Base-by-base conservation (phyloP, 2,329 filamentous ascomycete genomes). In the Rutstroemia sp. region DNA sequence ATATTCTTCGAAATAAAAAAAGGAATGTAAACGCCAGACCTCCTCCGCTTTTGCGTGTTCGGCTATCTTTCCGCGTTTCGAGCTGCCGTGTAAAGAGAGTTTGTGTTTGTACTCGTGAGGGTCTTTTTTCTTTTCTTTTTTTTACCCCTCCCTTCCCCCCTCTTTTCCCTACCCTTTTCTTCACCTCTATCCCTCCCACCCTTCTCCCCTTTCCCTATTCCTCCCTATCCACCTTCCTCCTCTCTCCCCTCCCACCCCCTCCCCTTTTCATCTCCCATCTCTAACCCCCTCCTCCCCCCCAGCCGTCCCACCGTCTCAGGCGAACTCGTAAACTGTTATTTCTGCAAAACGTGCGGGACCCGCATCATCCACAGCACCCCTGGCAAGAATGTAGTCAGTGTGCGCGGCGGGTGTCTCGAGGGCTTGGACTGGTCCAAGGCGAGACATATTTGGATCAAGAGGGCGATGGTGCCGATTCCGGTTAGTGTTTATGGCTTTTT, bases 341-440 rank as follows among this genome's bases (percentile, higher is more conserved):
- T 87, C 66, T 88, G 85, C 68, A 82, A 77, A 56, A 73, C 71
- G 34, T 89, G 86, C 66, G 86, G 86, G 10, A 85, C 82, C 3
- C 74, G 86, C 3, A 70, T 89, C 42, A 71, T 88, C 50, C 85
- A 88, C 71, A 76, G 76, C 4, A 81, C 78, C 10, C 77, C 79
- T 2, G 81, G 76, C 10, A 81, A 85, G 62, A 78, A 79, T 58
- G 76, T 83, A 49, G 78, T 86, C 42, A 81, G 80, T 16, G 77
- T 89, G 47, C 88, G 88, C 66, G 85, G 81, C 10, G 85, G 84
- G 42, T 86, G 85, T 65, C 74, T 89, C 47, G 77, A 83, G 5
- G 82, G 79, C 1, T 71, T 88, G 19, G 78, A 84, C 69, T 82
- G 83, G 80, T 73, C 69, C 12, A 72, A 69, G 3, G 83, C 82